Base-by-base conservation (phyloP, 305 asterid species). In the Withania somnifera region DNA sequence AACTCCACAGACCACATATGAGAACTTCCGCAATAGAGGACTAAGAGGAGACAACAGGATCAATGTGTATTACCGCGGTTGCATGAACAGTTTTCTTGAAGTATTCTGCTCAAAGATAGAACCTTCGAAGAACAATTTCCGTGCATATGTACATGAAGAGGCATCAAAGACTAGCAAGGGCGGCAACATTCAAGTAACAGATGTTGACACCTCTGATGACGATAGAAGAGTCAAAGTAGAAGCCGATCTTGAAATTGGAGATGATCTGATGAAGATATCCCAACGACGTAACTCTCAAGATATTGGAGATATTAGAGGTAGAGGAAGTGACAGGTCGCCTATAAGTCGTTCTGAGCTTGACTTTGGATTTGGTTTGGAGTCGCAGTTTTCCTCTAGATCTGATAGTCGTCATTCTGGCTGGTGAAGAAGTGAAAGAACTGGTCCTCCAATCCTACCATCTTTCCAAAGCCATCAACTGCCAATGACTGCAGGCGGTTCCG, bases 51-150 rank as follows among this genome's bases (percentile, higher is more conserved):
- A 84, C 77, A 89, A 30, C 77, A 60, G 89, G 71, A 78, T 83
- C 81, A 89, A 87, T 56, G 92, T 87, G 15, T 83, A 89, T 53
- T 87, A 89, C 66, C 84, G 87, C 2, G 92, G 90, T 7, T 89
- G 92, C 58, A 15, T 78, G 63, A 82, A 83, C 63, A 89, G 88
- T 60, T 89, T 79, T 66, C 61, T 68, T 50, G 89, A 89, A 87
- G 87, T 89, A 79, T 88, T 89, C 77, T 89, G 92, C 84, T 81
- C 86, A 0, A 86, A 61, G 69, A 85, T 57, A 8, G 85, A 87
- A 68, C 85, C 87, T 66, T 84, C 89, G 0, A 84, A 45, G 30
- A 85, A 83, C 63, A 80, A 86, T 53, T 89, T 89, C 68, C 88
- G 84, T 2, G 86, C 82, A 9, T 79, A 17, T 79, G 86, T 83